A percentile compares a stretch with the other conserved stretches of the same genome.
These are phyloP conservation scores for Neoboletus brunneissimus DNA, from an alignment of 768 basidiomycete genomes.

Conservation along the genomic window DNA sequence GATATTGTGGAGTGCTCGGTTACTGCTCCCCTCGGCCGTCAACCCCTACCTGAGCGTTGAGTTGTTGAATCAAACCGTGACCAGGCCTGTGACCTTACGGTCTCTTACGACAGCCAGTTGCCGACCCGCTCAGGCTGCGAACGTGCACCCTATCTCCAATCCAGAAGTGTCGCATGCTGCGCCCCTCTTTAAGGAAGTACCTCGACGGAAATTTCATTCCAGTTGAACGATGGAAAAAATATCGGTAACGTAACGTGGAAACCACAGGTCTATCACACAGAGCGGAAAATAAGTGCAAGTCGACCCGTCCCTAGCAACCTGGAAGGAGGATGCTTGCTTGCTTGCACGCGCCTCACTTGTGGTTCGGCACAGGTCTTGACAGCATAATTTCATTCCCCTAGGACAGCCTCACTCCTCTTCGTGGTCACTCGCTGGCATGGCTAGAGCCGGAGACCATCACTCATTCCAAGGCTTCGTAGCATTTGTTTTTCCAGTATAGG, in stretches of 20 bases:
- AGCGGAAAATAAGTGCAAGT: slow-evolving; percentile 20
- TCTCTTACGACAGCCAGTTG: slow-evolving; percentile 23
- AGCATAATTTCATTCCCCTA: slow-evolving; percentile 21
- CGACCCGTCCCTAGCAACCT: slow-evolving; percentile 10
- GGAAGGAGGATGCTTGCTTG: slow-evolving; percentile 6
- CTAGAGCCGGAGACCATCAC: slow-evolving; percentile 6
- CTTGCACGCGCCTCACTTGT: slow-evolving; percentile 23
- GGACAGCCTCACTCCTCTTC: slow-evolving; percentile 19
- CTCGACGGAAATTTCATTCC: slow-evolving; percentile 14
- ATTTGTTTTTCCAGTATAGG: slow-evolving; percentile 7
- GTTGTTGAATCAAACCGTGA: neutral
- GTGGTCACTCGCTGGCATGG: neutral
- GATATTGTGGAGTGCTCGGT: neutral
- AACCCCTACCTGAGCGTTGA: neutral
- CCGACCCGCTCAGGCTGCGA: slow-evolving; percentile 9
- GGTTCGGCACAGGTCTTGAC: slow-evolving; percentile 5
- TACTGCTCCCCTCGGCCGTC: neutral
- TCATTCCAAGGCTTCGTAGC: slow-evolving; percentile 7
- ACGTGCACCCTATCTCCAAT: slow-evolving; percentile 21
- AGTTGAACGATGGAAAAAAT: slow-evolving; percentile 10
- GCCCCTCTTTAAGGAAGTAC: slow-evolving; percentile 15
- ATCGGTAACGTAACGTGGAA: slow-evolving; percentile 29
- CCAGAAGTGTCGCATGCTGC: slow-evolving; percentile 6
- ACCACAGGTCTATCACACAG: slow-evolving; percentile 7
- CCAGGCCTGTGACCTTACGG: slow-evolving; percentile 6